phyloP scores from a whole-genome alignment of 1,284 basidiomycete species.

The Moesziomyces sp. region DNA sequence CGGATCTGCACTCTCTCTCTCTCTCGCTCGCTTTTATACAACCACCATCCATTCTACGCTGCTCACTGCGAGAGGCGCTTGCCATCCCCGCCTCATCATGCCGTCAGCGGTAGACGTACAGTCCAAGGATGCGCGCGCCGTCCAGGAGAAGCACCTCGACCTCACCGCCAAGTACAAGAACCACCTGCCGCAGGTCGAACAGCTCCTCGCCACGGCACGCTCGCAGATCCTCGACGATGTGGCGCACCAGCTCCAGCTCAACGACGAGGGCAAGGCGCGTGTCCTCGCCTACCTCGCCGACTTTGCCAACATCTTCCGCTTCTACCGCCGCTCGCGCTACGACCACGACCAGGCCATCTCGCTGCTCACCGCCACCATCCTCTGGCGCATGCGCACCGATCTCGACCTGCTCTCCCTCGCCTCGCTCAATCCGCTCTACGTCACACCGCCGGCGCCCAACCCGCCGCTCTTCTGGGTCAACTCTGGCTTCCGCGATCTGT shows the following conservation, averaged over 20 bases:
- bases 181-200: slow-evolving; percentile 14
- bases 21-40: too few species aligned
- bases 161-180: slow-evolving; percentile 29
- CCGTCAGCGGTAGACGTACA: slow-evolving; percentile 24
- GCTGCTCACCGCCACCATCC: slow-evolving; percentile 43
- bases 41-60: too few species aligned
- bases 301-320: slow-evolving; percentile 57
- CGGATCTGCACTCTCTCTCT: too few species aligned
- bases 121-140: slow-evolving; percentile 42
- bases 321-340: slow-evolving; percentile 52
- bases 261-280: slow-evolving; percentile 33
- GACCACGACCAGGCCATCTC: slow-evolving; percentile 36
- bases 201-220: slow-evolving; percentile 28
- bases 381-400: slow-evolving; percentile 60
- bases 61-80: too few species aligned
- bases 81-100: slow-evolving; percentile 7
- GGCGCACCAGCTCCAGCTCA: slow-evolving; percentile 27
- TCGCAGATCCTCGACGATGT: slow-evolving; percentile 35
- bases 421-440: slow-evolving; percentile 60
- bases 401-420: slow-evolving; percentile 50
- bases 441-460: slow-evolving; percentile 40
- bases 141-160: slow-evolving; percentile 49
- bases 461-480: slow-evolving; percentile 66
- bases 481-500: slow-evolving; percentile 55
- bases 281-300: slow-evolving; percentile 35